Conservation (phyloP, 2,329 filamentous ascomycete genomes). For the Xylariaceae sp. region DNA sequence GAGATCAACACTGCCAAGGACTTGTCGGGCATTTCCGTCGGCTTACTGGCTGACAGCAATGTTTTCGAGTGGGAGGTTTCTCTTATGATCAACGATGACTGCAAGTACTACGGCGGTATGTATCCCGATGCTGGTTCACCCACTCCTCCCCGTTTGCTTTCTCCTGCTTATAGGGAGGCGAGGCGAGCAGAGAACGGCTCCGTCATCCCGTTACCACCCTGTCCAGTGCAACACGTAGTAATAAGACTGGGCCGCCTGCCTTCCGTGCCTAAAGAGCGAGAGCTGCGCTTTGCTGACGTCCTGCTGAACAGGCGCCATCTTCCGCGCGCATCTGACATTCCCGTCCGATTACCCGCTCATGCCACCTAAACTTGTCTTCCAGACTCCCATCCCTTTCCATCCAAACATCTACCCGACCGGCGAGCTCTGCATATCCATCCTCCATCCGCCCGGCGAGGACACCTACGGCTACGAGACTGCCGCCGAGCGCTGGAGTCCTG, state of each 20-base stretch:
- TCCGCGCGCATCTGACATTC: constrained; percentile 79
- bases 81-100: constrained; percentile 96
- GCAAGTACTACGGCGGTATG: constrained; percentile 86
- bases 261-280: too few species aligned
- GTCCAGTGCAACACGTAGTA: too few species aligned
- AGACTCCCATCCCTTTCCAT: constrained; percentile 79
- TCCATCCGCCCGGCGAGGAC: constrained; percentile 93
- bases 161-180: background rate
- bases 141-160: background rate
- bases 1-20: constrained; percentile 90
- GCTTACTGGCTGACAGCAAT: constrained; percentile 77
- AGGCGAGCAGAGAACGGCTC: too few species aligned
- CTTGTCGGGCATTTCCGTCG: constrained; percentile 90
- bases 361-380: constrained; percentile 85
- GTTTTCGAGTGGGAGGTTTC: constrained; percentile 98
- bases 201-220: too few species aligned
- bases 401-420: constrained; percentile 89
- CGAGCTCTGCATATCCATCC: constrained; percentile 91
- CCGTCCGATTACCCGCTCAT: constrained; percentile 80
- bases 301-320: constrained; percentile 69
- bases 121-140: constrained; percentile 12
- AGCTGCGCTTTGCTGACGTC: background rate
- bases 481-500: constrained; percentile 87
- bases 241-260: too few species aligned
- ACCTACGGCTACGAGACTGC: constrained; percentile 90